Evolutionary conservation across 2,329 filamentous ascomycete species (phyloP).

Genomic region (Paecilomyces sp.): DNA sequence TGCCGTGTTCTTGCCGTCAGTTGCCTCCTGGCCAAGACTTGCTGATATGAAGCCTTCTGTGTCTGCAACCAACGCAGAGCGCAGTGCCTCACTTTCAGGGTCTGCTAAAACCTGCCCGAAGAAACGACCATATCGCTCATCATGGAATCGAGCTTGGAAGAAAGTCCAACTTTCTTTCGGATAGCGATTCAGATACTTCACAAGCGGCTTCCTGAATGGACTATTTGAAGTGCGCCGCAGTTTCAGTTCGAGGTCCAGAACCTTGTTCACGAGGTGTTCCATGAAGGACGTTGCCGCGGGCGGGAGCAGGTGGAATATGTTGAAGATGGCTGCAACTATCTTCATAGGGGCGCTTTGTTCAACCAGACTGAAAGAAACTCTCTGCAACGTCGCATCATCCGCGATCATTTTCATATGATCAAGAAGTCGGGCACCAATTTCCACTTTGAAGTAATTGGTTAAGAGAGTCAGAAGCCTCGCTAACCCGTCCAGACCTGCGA

Average conservation of each 20-base stretch:
- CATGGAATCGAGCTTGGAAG: conserved; percentile 70
- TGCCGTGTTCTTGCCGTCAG: conserved; percentile 64
- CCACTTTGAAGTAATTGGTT: conserved; percentile 98
- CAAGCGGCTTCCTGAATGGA: conserved; percentile 82
- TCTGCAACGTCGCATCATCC: conserved; percentile 70
- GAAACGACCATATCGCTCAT: conserved; percentile 83
- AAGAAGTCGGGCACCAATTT: conserved; percentile 87
- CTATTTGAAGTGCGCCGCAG: conserved; percentile 82
- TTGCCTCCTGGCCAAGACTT: conserved; percentile 56
- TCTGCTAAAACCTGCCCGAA: conserved; percentile 80
- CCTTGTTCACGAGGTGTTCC: conserved; percentile 78
- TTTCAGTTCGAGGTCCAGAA: conserved; percentile 80
- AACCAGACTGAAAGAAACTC: conserved; percentile 88
- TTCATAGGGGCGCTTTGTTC: conserved; percentile 92
- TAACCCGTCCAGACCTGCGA: conserved; percentile 83
- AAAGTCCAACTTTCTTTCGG: conserved; percentile 79
- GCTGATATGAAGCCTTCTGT: conserved; percentile 64
- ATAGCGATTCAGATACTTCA: conserved; percentile 90
- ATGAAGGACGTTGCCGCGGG: conserved; percentile 86
- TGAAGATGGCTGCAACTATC: conserved; percentile 88
- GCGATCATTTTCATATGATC: conserved; percentile 91
- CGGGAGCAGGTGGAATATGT: conserved; percentile 94
- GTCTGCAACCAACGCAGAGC: conserved; percentile 67
- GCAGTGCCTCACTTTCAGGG: conserved; percentile 64
- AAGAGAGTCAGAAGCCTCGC: conserved; percentile 82